Evolutionary conservation across 345 rosid species (phyloP).

Genomic region (Lumnitzera littorea): DNA sequence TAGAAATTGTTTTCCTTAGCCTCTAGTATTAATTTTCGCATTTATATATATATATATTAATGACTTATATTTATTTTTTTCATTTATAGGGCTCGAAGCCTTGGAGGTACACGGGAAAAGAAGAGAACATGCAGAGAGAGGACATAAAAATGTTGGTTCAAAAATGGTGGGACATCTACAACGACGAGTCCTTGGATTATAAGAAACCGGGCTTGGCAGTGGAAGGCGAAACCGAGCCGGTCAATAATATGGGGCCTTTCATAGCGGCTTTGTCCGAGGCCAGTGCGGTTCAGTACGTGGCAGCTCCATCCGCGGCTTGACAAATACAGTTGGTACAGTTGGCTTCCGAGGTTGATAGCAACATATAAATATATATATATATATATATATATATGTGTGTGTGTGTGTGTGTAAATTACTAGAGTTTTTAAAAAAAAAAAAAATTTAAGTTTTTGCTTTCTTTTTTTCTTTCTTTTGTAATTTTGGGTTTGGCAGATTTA

Average conservation of each 20-base stretch:
- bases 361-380: too few relatives aligned
- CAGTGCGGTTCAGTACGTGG: conserved; percentile 33
- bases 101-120: conserved; percentile 89
- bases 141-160: conserved; percentile 65
- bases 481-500: too few relatives aligned
- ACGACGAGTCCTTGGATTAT: conserved; percentile 55
- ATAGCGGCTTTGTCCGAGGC: conserved; percentile 54
- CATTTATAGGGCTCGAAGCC: conserved; percentile 72
- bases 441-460: too few relatives aligned
- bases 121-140: conserved; percentile 71
- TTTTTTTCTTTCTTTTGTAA: too few relatives aligned
- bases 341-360: too few relatives aligned
- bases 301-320: conserved; percentile 84
- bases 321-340: background rate
- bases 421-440: too few relatives aligned
- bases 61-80: background rate
- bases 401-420: too few relatives aligned
- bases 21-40: background rate
- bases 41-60: background rate
- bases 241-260: conserved; percentile 36
- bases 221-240: conserved; percentile 7
- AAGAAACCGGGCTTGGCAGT: conserved; percentile 10
- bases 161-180: conserved; percentile 80
- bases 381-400: too few relatives aligned
- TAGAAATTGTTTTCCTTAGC: background rate